Conservation (phyloP, 495 filamentous ascomycete species). For the Aspergillus leporis region DNA sequence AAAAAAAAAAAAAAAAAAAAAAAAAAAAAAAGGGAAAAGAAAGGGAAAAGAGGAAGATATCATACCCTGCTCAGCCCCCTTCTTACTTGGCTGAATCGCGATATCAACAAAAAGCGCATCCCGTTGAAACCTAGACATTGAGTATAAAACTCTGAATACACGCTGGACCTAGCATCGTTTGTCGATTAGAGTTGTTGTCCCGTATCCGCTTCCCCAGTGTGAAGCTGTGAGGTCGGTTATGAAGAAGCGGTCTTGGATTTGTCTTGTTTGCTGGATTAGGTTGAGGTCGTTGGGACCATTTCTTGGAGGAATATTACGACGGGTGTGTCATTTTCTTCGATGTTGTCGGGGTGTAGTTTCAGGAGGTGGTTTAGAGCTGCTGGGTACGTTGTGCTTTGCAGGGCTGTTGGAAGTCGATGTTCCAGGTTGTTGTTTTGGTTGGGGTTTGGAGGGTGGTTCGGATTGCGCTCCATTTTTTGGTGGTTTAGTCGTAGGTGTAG, state of each 20-base stretch:
- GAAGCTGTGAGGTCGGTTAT: constrained; percentile 44
- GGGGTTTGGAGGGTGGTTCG: neutral
- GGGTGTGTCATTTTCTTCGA: neutral
- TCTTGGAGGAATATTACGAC: constrained; percentile 53
- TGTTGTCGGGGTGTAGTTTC: neutral
- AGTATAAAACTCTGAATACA: constrained; percentile 50
- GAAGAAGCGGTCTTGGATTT: constrained; percentile 46
- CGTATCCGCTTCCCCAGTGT: constrained; percentile 41
- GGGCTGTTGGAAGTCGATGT: constrained; percentile 16
- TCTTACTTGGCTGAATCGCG: neutral
- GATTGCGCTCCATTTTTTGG: neutral
- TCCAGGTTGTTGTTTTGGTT: constrained; percentile 10
- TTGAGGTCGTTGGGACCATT: constrained; percentile 43
- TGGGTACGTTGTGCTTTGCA: neutral
- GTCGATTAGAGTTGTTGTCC: constrained; percentile 54
- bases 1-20: neutral
- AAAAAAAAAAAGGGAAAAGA: no score
- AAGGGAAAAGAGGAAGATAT: no score
- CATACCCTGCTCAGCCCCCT: neutral
- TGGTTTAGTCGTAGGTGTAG: neutral
- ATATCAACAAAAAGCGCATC: constrained; percentile 56
- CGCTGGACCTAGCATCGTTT: constrained; percentile 33
- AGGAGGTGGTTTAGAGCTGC: constrained; percentile 12
- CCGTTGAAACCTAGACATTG: constrained; percentile 41
- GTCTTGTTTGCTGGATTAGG: constrained; percentile 35